phyloP scores from a whole-genome alignment of 805 yeast genomes.

The Saccharomycopsis fibuligera region DNA sequence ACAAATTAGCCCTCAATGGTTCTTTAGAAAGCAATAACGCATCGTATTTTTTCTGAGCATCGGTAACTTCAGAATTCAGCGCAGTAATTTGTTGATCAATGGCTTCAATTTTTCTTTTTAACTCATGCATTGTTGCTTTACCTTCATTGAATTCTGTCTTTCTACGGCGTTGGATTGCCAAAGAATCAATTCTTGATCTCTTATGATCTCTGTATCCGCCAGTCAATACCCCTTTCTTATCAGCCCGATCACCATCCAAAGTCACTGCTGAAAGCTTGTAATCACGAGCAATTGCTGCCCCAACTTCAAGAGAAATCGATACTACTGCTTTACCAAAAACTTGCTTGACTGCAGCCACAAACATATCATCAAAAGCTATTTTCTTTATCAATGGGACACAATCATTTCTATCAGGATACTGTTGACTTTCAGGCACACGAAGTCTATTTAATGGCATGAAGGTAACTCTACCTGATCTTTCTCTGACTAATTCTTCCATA shows the following conservation, averaged over 20 bases:
- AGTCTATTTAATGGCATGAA: slow-evolving; percentile 84
- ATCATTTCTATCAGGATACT: slow-evolving; percentile 55
- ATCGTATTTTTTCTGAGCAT: slow-evolving; percentile 35
- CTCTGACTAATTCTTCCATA: slow-evolving; percentile 68
- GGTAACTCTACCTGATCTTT: slow-evolving; percentile 77
- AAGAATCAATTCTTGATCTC: slow-evolving; percentile 62
- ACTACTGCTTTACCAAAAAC: slow-evolving; percentile 80
- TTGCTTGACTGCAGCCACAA: slow-evolving; percentile 65
- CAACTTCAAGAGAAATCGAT: slow-evolving; percentile 59
- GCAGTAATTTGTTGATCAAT: slow-evolving; percentile 49
- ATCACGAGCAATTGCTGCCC: slow-evolving; percentile 57
- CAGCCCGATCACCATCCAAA: slow-evolving; percentile 86
- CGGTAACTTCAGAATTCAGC: slow-evolving; percentile 39
- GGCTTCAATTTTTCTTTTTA: slow-evolving; percentile 33
- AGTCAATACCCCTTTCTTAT: slow-evolving; percentile 72
- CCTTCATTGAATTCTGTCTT: slow-evolving; percentile 39
- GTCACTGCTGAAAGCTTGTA: slow-evolving; percentile 73
- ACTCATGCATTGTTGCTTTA: slow-evolving; percentile 33
- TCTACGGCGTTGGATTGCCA: slow-evolving; percentile 50
- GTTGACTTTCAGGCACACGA: slow-evolving; percentile 29
- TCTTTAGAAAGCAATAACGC: slow-evolving; percentile 36
- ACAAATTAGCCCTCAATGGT: slow-evolving; percentile 36
- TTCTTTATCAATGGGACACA: slow-evolving; percentile 76
- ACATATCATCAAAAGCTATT: slow-evolving; percentile 51
- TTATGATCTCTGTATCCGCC: slow-evolving; percentile 82